Evolutionary conservation across 2,329 filamentous ascomycete species (phyloP), one percentile per base, ranked within the genome.

Genomic region (Chrysosporium keratinophilum): DNA sequence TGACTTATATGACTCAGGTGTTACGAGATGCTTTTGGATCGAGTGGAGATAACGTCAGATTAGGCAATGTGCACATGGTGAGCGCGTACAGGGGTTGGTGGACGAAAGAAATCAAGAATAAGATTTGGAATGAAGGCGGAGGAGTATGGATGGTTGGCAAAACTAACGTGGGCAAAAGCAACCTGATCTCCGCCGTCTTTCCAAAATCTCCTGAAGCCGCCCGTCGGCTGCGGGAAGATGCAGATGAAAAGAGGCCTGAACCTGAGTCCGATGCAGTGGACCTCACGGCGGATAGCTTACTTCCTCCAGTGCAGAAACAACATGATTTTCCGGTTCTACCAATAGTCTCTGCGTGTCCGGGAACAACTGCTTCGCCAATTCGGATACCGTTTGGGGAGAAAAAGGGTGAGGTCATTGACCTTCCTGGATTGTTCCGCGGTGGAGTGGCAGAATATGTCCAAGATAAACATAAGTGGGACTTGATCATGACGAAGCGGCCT

Each of bases 111-210:
- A 73, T 98, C 53, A 95, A 88, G 67, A 84, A 95, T 61, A 84
- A 90, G 46, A 89, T 98, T 45, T 90, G 83, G 78, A 73, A 82
- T 42, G 80, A 87, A 47, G 89, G 88, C 3, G 91, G 91, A 3
- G 93, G 84, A 14, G 84, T 87, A 14, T 98, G 93, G 91, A 84
- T 98, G 76, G 86, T 98, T 2, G 93, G 93, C n/a, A 97, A 95
- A 69, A 88, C 89, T 58, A 98, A 98, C 65, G 94, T 97, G 1
- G 94, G 93, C 20, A 98, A 98, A 71, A 97, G 91, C 62, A 85
- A 85, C 64, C 78, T 98, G 1, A 95, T 97, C 57, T 84, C 93
- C 61, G 80, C 83, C 3, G 82, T 96, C 6, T 95, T 90, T 63
- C 91, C 94, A 3, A 84, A 86, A 75, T 83, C 82, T 23, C 76